A percentile compares a stretch with the other conserved stretches of the same genome.
These are phyloP conservation scores for Panicum miliaceum DNA, from an alignment of 176 grass and related monocot species.

Conservation along the genomic window DNA sequence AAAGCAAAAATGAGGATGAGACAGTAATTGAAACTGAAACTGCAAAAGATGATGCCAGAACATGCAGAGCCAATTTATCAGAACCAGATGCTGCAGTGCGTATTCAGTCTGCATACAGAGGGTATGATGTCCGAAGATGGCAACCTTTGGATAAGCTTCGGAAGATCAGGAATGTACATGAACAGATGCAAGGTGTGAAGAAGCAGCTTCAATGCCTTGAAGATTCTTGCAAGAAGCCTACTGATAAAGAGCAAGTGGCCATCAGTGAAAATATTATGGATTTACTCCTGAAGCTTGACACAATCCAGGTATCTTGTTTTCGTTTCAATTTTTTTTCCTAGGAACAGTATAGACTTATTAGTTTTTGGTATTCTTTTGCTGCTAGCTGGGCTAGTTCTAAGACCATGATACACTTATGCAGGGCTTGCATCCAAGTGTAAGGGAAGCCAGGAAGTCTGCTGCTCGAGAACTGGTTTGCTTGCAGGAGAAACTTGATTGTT, in stretches of 20 bases:
- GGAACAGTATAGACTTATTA: background rate
- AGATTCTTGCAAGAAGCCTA: conserved; percentile 36
- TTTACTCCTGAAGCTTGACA: conserved; percentile 87
- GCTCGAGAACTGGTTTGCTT: conserved; percentile 67
- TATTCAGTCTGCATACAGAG: conserved; percentile 79
- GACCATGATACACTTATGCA: conserved; percentile 30
- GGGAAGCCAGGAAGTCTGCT: conserved; percentile 74
- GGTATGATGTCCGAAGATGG: conserved; percentile 74
- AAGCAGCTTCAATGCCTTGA: conserved; percentile 60
- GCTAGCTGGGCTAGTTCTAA: conserved; percentile 33
- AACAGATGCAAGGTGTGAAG: conserved; percentile 54
- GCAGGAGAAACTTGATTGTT: conserved; percentile 77
- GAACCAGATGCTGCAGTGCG: conserved; percentile 52
- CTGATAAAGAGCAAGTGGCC: conserved; percentile 52
- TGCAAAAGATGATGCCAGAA: conserved; percentile 22
- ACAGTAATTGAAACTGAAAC: conserved; percentile 14
- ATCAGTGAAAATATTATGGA: conserved; percentile 78
- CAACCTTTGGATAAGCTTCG: conserved; percentile 72
- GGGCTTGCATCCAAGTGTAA: conserved; percentile 65
- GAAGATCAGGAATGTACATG: conserved; percentile 56
- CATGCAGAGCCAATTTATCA: conserved; percentile 34
- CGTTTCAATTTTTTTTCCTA: background rate
- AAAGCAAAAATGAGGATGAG: conserved; percentile 25
- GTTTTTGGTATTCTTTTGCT: background rate
- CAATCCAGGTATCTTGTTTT: conserved; percentile 69